phyloP scores from a whole-genome alignment of 352 stramenopile genomes.

The Elongisporangium undulatum region DNA sequence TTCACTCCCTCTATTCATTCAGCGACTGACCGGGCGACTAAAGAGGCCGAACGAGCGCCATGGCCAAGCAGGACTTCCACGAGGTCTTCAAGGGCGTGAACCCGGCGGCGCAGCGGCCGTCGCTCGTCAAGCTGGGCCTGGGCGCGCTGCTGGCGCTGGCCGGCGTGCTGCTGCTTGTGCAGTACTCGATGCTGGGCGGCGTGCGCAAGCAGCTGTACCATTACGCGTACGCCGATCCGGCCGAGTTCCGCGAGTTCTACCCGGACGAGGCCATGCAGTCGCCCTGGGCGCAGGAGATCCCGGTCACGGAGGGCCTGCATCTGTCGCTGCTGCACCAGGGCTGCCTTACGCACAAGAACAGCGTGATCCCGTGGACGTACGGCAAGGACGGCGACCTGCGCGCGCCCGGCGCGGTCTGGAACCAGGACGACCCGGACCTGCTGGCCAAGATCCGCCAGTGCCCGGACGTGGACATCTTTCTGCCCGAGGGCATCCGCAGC shows the following conservation, averaged over 20 bases:
- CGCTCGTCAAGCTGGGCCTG: slow-evolving; percentile 20
- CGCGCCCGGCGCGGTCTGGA: slow-evolving; percentile 5
- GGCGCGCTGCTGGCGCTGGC: slow-evolving; percentile 15
- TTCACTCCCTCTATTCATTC: background rate
- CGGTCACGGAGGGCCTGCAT: slow-evolving; percentile 32
- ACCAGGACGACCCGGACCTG: slow-evolving; percentile 31
- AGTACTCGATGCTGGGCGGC: slow-evolving; percentile 15
- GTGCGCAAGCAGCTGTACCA: slow-evolving; percentile 7
- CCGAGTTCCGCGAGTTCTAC: slow-evolving; percentile 35
- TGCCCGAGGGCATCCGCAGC: slow-evolving; percentile 35
- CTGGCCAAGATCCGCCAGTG: slow-evolving; percentile 46
- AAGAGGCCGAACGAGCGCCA: slow-evolving; percentile 2
- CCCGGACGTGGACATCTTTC: slow-evolving; percentile 58
- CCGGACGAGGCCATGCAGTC: slow-evolving; percentile 36
- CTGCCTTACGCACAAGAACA: slow-evolving; percentile 38
- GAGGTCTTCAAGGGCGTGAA: slow-evolving; percentile 18
- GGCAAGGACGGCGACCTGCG: slow-evolving; percentile 9
- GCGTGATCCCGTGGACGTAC: slow-evolving; percentile 42
- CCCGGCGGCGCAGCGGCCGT: slow-evolving; percentile 8
- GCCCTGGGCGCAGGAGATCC: slow-evolving; percentile 24
- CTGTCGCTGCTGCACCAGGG: slow-evolving; percentile 45
- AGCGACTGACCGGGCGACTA: background rate
- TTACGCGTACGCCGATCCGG: slow-evolving; percentile 16
- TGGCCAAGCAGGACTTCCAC: slow-evolving; percentile 32
- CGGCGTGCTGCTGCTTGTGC: slow-evolving; percentile 14